Conservation (phyloP, 805 yeast genomes). For the Myxozyma vanderwaltii region DNA sequence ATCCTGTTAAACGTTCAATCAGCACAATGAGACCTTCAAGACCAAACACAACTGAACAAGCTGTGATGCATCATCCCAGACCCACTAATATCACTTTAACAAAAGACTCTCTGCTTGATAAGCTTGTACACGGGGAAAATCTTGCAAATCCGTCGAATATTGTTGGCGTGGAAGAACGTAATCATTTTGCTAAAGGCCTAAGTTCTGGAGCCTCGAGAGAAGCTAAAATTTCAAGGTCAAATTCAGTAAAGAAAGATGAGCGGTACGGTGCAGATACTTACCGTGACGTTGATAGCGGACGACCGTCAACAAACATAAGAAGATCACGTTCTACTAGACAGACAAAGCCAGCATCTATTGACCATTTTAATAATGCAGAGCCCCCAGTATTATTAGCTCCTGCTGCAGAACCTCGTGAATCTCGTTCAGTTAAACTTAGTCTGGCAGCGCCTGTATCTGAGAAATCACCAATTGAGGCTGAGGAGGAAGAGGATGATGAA, state of each 20-base stretch:
- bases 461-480: neutral
- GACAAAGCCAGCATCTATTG: neutral
- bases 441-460: neutral
- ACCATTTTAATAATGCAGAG: neutral
- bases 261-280: neutral
- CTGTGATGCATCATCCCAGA: constrained; percentile 5
- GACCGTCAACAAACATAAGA: no score
- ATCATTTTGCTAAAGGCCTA: no score
- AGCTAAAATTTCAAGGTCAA: neutral
- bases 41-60: neutral
- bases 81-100: constrained; percentile 16
- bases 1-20: constrained; percentile 13
- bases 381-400: neutral
- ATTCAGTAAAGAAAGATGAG: neutral
- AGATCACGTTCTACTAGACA: no score
- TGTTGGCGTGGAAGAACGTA: neutral
- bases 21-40: neutral
- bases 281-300: no score
- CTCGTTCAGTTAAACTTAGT: neutral
- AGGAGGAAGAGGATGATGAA: constrained; percentile 21
- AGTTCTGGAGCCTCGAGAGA: no score
- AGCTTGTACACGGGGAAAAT: constrained; percentile 24
- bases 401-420: neutral
- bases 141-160: constrained; percentile 11
- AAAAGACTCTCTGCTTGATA: constrained; percentile 27